Conservation (phyloP, 2,329 filamentous ascomycete species). For the Karstenula rhodostoma region DNA sequence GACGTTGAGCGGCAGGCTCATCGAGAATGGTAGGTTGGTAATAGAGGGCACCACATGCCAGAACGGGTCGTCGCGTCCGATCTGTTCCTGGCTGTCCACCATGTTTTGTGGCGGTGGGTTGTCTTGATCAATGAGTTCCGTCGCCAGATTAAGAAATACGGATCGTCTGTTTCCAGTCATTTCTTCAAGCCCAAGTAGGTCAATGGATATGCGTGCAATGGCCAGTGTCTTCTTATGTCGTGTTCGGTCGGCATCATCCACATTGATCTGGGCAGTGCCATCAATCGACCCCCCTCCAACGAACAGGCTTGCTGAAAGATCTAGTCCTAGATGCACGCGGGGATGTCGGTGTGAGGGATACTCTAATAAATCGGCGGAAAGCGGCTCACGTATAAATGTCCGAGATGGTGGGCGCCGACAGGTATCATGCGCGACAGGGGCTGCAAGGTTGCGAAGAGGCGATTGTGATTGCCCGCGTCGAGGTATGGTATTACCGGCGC, state of each 20-base stretch:
- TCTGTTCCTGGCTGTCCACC: slow-evolving; percentile 54
- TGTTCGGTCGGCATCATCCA: slow-evolving; percentile 57
- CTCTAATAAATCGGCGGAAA: slow-evolving; percentile 59
- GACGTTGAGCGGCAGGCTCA: slow-evolving; percentile 63
- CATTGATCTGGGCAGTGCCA: slow-evolving; percentile 57
- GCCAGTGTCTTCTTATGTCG: slow-evolving; percentile 55
- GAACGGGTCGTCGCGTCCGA: slow-evolving; percentile 50
- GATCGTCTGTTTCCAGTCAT: slow-evolving; percentile 54
- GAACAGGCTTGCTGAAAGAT: slow-evolving; percentile 60
- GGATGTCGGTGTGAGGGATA: slow-evolving; percentile 59
- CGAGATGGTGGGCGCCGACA: slow-evolving; percentile 55
- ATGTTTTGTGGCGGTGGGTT: slow-evolving; percentile 61
- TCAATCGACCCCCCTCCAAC: slow-evolving; percentile 65
- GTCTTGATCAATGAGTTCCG: slow-evolving; percentile 59
- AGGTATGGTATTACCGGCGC: slow-evolving; percentile 50
- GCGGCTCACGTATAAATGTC: slow-evolving; percentile 58
- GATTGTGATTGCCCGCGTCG: slow-evolving; percentile 57
- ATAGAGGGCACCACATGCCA: slow-evolving; percentile 60
- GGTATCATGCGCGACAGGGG: slow-evolving; percentile 53
- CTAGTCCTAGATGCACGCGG: slow-evolving; percentile 58
- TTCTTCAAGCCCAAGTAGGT: slow-evolving; percentile 63
- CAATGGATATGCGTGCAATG: slow-evolving; percentile 59
- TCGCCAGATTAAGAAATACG: slow-evolving; percentile 61
- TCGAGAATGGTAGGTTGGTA: slow-evolving; percentile 59
- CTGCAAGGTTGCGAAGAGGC: slow-evolving; percentile 56